A percentile compares a stretch with the other conserved stretches of the same genome.
Conservation (phyloP, 352 stramenopile species). For the Phytophthora quininea region DNA sequence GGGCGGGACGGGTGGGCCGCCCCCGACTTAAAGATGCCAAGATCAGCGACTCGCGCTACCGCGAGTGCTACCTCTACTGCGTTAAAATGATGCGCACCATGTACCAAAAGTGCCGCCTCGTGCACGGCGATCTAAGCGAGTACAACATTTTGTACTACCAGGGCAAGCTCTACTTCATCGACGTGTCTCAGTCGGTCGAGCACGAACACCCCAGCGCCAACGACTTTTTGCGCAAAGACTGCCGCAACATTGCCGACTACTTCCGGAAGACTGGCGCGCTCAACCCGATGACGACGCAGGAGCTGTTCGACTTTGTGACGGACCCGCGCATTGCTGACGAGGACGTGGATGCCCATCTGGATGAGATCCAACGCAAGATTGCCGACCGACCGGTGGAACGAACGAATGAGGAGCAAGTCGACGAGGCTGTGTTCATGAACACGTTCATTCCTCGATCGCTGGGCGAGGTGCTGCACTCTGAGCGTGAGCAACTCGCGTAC, state of each 20-base stretch:
- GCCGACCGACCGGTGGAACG: conserved; percentile 64
- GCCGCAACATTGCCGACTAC: conserved; percentile 97
- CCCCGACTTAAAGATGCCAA: conserved; percentile 95
- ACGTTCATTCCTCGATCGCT: conserved; percentile 95
- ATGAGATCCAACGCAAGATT: conserved; percentile 90
- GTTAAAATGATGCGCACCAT: conserved; percentile 97
- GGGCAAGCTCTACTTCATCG: conserved; percentile 97
- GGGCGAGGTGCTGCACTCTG: conserved; percentile 92
- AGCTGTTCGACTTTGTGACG: conserved; percentile 98
- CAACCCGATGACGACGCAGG: conserved; percentile 93
- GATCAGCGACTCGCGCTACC: conserved; percentile 90
- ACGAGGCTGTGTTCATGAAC: conserved; percentile 94
- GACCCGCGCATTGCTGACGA: conserved; percentile 73
- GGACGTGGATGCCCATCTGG: conserved; percentile 85
- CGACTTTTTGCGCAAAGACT: conserved; percentile 99
- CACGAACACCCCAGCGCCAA: conserved; percentile 97
- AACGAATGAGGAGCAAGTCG: conserved; percentile 85
- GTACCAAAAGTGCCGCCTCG: conserved; percentile 96
- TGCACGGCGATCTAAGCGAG: conserved; percentile 99
- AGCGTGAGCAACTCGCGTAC: conserved; percentile 86
- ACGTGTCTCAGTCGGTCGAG: conserved; percentile 99
- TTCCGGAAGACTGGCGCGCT: conserved; percentile 92
- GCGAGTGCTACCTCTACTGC: conserved; percentile 95
- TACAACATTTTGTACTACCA: conserved; percentile 99
- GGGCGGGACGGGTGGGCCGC: conserved; percentile 95